A percentile compares a stretch with the other conserved stretches of the same genome.
Conservation (phyloP, 768 basidiomycete genomes). For the Tulasnella sp. region DNA sequence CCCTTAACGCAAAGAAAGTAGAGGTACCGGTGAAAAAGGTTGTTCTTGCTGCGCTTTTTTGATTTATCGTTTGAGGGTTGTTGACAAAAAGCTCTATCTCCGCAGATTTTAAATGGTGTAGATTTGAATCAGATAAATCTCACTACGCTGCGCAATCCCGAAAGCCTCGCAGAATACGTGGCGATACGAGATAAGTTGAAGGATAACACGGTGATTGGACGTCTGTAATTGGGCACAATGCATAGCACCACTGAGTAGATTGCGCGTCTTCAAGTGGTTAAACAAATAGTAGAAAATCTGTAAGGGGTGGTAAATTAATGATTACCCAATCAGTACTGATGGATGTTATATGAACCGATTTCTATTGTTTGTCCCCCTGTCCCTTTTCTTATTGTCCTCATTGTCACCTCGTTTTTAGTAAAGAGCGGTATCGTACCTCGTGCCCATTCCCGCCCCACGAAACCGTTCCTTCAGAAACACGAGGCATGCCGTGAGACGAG, state of each 20-base stretch:
- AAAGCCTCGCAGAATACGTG: slow-evolving; percentile 49
- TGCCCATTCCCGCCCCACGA: neutral
- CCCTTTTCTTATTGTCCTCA: no score
- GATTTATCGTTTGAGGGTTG: neutral
- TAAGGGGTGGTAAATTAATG: no score
- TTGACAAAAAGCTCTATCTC: neutral
- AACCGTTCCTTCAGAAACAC: neutral
- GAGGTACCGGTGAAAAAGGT: slow-evolving; percentile 71
- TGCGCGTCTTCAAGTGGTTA: no score
- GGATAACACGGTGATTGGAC: no score
- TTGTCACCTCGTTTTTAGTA: slow-evolving; percentile 5
- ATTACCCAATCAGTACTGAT: no score
- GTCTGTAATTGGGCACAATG: no score
- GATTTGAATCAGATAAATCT: slow-evolving; percentile 54
- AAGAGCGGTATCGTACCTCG: neutral
- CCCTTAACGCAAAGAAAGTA: slow-evolving; percentile 67
- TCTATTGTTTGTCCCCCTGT: no score
- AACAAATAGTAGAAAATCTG: no score
- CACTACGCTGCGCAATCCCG: slow-evolving; percentile 60
- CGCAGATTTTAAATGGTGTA: slow-evolving; percentile 66
- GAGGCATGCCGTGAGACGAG: no score
- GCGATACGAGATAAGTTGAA: slow-evolving; percentile 35
- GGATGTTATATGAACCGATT: no score
- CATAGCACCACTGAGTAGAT: no score
- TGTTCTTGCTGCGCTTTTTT: slow-evolving; percentile 9